phyloP scores from a whole-genome alignment of 2,329 filamentous ascomycete species.

The Penicillium brasilianum region DNA sequence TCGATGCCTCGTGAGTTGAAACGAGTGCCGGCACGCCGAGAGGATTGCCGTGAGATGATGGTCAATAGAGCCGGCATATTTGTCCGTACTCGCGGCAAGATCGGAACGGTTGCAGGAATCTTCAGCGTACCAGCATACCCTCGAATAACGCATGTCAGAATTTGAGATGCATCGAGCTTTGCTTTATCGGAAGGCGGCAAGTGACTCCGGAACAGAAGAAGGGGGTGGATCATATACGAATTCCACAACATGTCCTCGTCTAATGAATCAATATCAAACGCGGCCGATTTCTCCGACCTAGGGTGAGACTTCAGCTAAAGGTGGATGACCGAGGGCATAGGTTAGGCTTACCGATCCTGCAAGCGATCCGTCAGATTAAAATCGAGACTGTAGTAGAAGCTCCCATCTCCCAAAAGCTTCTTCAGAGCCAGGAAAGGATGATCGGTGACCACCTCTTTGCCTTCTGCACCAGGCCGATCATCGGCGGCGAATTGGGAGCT shows the following conservation, averaged over 20 bases:
- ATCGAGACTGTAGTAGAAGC: conserved; percentile 98
- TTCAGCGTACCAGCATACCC: conserved; percentile 89
- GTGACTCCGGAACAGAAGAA: conserved; percentile 85
- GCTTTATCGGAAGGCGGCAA: conserved; percentile 75
- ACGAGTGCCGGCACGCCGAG: conserved; percentile 85
- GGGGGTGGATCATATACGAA: conserved; percentile 93
- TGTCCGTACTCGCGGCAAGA: conserved; percentile 67
- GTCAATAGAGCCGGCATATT: conserved; percentile 84
- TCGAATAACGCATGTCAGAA: conserved; percentile 90
- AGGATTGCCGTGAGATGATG: conserved; percentile 89
- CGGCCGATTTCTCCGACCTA: conserved; percentile 74
- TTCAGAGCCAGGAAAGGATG: conserved; percentile 90
- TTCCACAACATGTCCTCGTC: conserved; percentile 97
- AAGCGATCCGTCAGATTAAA: conserved; percentile 94
- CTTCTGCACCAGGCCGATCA: conserved; percentile 59
- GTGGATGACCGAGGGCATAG: conserved; percentile 11
- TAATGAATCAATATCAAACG: conserved; percentile 89
- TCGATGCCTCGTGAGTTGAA: conserved; percentile 98
- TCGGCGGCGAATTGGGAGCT: conserved; percentile 60
- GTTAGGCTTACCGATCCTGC: conserved; percentile 72
- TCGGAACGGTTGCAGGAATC: conserved; percentile 76
- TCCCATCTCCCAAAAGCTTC: conserved; percentile 89
- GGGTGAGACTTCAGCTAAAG: conserved; percentile 23
- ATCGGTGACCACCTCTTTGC: conserved; percentile 73
- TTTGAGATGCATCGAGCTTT: conserved; percentile 81